Evolutionary conservation across 139 green algal species (phyloP).

Genomic region (Chlamydomonas sphaeroides): DNA sequence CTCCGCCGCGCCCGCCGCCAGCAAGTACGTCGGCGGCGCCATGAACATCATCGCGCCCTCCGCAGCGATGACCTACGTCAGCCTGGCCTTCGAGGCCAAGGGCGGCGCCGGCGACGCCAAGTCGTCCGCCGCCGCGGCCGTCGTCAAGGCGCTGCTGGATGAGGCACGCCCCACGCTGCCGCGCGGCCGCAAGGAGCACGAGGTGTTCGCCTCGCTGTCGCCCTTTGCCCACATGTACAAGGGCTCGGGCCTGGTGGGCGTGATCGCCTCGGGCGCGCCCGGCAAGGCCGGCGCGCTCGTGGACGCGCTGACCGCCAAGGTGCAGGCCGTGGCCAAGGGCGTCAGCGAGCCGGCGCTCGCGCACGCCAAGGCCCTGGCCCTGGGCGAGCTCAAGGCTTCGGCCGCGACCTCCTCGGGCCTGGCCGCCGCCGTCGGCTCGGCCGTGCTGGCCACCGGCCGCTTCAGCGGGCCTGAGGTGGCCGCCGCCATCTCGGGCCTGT

Average conservation of each 20-base stretch:
- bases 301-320: conserved; percentile 48
- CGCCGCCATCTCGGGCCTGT: conserved; percentile 38
- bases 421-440: conserved; percentile 15
- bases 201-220: conserved; percentile 36
- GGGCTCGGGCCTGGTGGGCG: conserved; percentile 53
- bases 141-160: conserved; percentile 65
- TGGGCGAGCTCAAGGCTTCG: conserved; percentile 31
- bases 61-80: conserved; percentile 47
- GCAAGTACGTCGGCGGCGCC: conserved; percentile 60
- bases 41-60: conserved; percentile 50
- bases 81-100: conserved; percentile 64
- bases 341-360: conserved; percentile 45
- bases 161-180: conserved; percentile 53
- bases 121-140: conserved; percentile 47
- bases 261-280: conserved; percentile 25
- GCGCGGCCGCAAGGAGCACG: conserved; percentile 37
- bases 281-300: conserved; percentile 33
- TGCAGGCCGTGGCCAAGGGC: conserved; percentile 47
- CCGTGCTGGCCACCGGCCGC: conserved; percentile 49
- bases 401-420: conserved; percentile 22
- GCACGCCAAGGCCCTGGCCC: conserved; percentile 49
- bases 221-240: conserved; percentile 57
- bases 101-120: conserved; percentile 63
- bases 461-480: conserved; percentile 37
- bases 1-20: neutral